These are phyloP conservation scores for Carex sylvatica DNA, from an alignment of 202 grass and related monocot genomes.

Conservation along the genomic window DNA sequence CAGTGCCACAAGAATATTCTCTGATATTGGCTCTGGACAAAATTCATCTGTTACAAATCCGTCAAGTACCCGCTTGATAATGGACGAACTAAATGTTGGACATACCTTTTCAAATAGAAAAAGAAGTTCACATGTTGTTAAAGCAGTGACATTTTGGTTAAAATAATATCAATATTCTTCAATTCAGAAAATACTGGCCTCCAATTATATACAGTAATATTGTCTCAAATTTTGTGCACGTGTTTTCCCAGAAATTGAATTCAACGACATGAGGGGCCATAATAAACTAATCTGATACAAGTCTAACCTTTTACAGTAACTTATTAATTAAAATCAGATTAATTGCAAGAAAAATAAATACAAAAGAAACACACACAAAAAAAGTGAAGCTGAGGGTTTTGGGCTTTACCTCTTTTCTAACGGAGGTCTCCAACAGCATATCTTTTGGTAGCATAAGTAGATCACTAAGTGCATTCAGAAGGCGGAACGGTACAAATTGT, in stretches of 20 bases:
- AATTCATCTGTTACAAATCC: conserved; percentile 88
- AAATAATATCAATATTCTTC: background rate
- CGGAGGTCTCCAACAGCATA: conserved; percentile 64
- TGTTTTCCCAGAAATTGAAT: background rate
- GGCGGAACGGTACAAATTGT: conserved; percentile 55
- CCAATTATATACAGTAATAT: conserved; percentile 4
- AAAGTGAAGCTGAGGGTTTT: conserved; percentile 12
- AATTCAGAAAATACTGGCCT: background rate
- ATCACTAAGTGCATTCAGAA: conserved; percentile 89
- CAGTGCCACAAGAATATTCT: conserved; percentile 58
- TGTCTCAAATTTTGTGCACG: conserved; percentile 1
- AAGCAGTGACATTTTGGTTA: conserved; percentile 14
- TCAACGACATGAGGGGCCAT: background rate
- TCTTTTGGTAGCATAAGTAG: conserved; percentile 96
- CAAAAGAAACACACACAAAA: background rate
- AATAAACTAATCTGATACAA: background rate
- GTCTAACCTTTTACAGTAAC: background rate
- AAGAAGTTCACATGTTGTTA: conserved; percentile 5
- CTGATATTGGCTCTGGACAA: conserved; percentile 71
- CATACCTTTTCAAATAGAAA: conserved; percentile 63
- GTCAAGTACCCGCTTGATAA: conserved; percentile 62
- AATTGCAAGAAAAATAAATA: conserved; percentile 18
- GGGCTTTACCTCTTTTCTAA: conserved; percentile 64
- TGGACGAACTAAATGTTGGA: conserved; percentile 64
- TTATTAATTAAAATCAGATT: background rate